Base-by-base conservation (phyloP, 148 eudicot genomes). In the Salicornia ramosissima region DNA sequence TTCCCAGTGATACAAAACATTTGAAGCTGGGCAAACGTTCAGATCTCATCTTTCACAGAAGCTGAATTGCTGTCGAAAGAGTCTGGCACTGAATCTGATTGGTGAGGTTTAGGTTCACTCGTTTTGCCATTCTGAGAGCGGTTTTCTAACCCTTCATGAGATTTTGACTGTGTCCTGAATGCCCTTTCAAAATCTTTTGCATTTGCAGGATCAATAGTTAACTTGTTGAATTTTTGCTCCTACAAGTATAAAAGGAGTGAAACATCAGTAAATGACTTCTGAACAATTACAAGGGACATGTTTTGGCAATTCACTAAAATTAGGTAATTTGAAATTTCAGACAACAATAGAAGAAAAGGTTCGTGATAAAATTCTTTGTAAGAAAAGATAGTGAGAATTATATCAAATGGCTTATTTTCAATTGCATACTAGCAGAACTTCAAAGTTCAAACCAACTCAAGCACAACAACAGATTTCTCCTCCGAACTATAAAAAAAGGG, bases 141-240 rank as follows among this genome's bases (percentile, higher is more conserved):
- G n/a, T 79, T 75, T 43, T 87, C 95, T 55, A 43, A 56, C 34
- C 72, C 81, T 53, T 84, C 91, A 42, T 83, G 81, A 43, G 87
- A 47, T 73, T 80, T 82, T 39, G 77, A 57, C 57, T 83, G 82
- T 15, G 87, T 43, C 75, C 79, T 90, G 56, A 85, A 85, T 31
- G 93, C 88, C 79, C 97, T 92, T 82, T 87, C 95, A 74, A 84
- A 88, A 69, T 88, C 96, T 77, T 85, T 85, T 61, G 88, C 96
- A 72, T 86, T 83, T 42, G 68, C 81, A 8, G 98, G 86, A 80
- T 93, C 98, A 65, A 90, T 85, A 16, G 59, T 78, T 68, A 93
- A 74, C 59, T 93, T 87, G 52, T 78, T 80, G 30, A 90, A 81
- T 65, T 93, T 90, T 73, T 90, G 84, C 49, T 88, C 95, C 98